Percentiles rank a stretch among this genome's conserved stretches.
phyloP scores from a whole-genome alignment of 108 stramenopile genomes.

The Epipyxis sp. region DNA sequence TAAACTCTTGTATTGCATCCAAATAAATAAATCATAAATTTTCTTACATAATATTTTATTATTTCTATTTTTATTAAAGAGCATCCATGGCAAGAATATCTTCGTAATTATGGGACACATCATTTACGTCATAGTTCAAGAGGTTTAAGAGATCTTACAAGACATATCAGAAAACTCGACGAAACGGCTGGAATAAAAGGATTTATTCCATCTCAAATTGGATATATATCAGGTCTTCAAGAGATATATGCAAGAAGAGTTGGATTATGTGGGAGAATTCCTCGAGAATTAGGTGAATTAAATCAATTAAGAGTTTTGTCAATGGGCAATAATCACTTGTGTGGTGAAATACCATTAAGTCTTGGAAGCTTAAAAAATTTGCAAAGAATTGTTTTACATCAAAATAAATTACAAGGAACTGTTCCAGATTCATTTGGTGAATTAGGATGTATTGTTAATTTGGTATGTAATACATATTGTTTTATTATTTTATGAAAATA shows the following conservation, averaged over 20 bases:
- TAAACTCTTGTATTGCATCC: no score
- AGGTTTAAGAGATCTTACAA: conserved; percentile 1
- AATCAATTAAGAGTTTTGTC: conserved; percentile 11
- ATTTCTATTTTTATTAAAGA: no score
- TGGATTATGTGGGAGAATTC: background rate
- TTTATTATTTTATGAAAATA: no score
- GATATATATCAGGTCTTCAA: conserved; percentile 16
- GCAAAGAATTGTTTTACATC: conserved; percentile 31
- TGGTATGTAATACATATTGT: no score
- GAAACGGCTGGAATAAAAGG: conserved; percentile 3
- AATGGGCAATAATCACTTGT: conserved; percentile 30
- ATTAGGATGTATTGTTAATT: conserved; percentile 32
- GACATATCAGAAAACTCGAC: conserved; percentile 9
- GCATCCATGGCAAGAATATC: conserved; percentile 25
- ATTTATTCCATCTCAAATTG: conserved; percentile 10
- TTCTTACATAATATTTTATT: no score
- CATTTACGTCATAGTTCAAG: conserved; percentile 4
- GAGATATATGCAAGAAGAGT: conserved; percentile 33
- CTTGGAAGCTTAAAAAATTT: background rate
- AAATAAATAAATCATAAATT: no score
- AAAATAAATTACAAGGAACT: conserved; percentile 15
- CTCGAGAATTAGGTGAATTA: conserved; percentile 3
- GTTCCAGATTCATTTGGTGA: conserved; percentile 16
- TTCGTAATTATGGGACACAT: background rate
- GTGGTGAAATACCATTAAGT: background rate